Evolutionary conservation across 169 alveolate species (phyloP).

Genomic region (Plasmodium inui): DNA sequence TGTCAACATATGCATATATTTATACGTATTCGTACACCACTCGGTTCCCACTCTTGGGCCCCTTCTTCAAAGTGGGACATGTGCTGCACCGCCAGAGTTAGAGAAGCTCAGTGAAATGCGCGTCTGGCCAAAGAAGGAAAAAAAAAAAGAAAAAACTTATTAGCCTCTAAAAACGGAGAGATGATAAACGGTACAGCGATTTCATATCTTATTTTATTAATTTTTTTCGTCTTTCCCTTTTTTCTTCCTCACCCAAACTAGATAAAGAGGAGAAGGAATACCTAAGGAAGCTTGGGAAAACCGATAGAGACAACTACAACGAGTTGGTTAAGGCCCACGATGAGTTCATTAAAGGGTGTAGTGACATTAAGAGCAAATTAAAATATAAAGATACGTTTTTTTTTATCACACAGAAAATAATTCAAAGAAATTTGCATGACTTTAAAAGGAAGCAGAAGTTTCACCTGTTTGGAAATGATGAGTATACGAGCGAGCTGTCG

Average conservation of each 20-base stretch:
- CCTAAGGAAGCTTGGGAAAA: constrained; percentile 36
- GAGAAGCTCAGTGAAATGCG: background rate
- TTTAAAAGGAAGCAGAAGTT: constrained; percentile 61
- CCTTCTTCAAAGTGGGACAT: background rate
- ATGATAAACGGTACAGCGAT: background rate
- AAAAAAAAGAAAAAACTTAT: background rate
- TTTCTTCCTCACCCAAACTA: background rate
- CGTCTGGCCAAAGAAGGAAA: background rate
- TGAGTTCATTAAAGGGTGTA: constrained; percentile 26
- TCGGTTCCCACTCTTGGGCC: background rate
- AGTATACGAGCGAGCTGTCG: constrained; percentile 70
- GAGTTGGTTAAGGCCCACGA: constrained; percentile 65
- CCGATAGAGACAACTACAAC: constrained; percentile 44
- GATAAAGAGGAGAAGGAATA: constrained; percentile 67
- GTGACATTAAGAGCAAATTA: constrained; percentile 66
- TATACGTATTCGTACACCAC: background rate
- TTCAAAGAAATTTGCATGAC: constrained; percentile 60
- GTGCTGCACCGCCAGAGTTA: background rate
- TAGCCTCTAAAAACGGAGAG: background rate
- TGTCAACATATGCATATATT: background rate
- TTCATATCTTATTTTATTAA: background rate
- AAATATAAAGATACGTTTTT: constrained; percentile 74
- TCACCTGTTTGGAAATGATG: constrained; percentile 50
- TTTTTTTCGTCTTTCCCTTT: constrained; percentile 7
- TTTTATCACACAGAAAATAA: constrained; percentile 71